A percentile compares a stretch with the other conserved stretches of the same genome.
Conservation (phyloP, 441 rosid genomes). For the Gossypium davidsonii region DNA sequence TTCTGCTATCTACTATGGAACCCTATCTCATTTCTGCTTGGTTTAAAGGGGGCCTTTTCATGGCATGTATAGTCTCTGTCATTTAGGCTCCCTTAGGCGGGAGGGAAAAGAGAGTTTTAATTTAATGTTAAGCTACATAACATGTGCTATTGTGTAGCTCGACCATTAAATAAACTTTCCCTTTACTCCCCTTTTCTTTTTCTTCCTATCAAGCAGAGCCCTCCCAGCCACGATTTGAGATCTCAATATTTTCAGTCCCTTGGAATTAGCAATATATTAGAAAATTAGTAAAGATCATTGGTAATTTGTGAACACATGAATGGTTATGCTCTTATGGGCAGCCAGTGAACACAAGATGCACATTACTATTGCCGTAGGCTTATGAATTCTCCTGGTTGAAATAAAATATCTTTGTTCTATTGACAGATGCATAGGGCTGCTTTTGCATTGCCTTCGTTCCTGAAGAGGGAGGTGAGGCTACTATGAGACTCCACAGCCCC, state of each 20-base stretch:
- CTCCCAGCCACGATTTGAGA: neutral
- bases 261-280: neutral
- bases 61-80: neutral
- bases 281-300: neutral
- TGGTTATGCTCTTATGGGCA: neutral
- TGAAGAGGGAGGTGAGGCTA: constrained; percentile 64
- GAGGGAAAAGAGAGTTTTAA: neutral
- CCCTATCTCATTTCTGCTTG: neutral
- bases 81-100: neutral
- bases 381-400: neutral
- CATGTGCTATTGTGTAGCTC: neutral
- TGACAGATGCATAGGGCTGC: constrained; percentile 86
- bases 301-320: neutral
- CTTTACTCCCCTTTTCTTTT: neutral
- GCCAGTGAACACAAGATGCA: neutral
- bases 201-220: neutral
- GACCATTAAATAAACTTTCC: neutral
- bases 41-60: neutral
- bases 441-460: constrained; percentile 73
- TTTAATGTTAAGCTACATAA: neutral
- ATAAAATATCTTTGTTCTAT: neutral
- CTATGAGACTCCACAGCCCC: constrained; percentile 24
- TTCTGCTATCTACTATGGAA: neutral
- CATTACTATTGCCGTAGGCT: neutral
- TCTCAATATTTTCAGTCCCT: neutral